Percentiles rank a stretch among this genome's conserved stretches.
Evolutionary conservation across 768 basidiomycete species (phyloP).

Genomic region (Rhodotorula sphaerocarpa): DNA sequence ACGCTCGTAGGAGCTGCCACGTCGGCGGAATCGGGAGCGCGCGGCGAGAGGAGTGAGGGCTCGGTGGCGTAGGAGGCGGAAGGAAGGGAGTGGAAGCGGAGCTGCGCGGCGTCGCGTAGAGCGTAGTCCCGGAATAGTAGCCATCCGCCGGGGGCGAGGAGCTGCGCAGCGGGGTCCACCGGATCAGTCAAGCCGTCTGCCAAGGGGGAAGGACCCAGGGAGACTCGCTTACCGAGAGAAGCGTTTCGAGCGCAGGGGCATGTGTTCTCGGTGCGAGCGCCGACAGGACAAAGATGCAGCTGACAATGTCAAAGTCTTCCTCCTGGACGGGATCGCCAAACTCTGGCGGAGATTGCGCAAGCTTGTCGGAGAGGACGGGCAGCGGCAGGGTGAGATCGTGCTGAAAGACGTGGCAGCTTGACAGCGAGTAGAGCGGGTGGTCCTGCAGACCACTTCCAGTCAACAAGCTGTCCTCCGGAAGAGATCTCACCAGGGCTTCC

Average conservation of each 20-base stretch:
- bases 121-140: slow-evolving; percentile 35
- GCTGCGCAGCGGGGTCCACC: too few species aligned
- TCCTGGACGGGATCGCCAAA: slow-evolving; percentile 2
- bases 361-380: background rate
- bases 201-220: background rate
- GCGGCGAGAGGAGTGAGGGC: slow-evolving; percentile 21
- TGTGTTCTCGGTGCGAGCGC: slow-evolving; percentile 21
- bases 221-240: slow-evolving; percentile 1
- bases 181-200: too few species aligned
- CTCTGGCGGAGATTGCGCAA: background rate
- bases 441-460: too few species aligned
- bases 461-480: too few species aligned
- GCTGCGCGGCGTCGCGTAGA: slow-evolving; percentile 29
- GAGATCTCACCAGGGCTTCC: too few species aligned
- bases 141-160: slow-evolving; percentile 25
- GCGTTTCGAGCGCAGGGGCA: slow-evolving; percentile 9
- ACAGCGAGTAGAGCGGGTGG: slow-evolving; percentile 7
- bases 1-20: background rate
- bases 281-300: slow-evolving; percentile 29
- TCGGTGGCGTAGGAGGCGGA: slow-evolving; percentile 24
- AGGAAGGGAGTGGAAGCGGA: slow-evolving; percentile 30
- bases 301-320: slow-evolving; percentile 19
- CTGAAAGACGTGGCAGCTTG: slow-evolving; percentile 22
- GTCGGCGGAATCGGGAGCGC: too few species aligned
- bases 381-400: slow-evolving; percentile 28